Base-by-base conservation (phyloP, 2,329 filamentous ascomycete genomes). In the Onygenales sp. region DNA sequence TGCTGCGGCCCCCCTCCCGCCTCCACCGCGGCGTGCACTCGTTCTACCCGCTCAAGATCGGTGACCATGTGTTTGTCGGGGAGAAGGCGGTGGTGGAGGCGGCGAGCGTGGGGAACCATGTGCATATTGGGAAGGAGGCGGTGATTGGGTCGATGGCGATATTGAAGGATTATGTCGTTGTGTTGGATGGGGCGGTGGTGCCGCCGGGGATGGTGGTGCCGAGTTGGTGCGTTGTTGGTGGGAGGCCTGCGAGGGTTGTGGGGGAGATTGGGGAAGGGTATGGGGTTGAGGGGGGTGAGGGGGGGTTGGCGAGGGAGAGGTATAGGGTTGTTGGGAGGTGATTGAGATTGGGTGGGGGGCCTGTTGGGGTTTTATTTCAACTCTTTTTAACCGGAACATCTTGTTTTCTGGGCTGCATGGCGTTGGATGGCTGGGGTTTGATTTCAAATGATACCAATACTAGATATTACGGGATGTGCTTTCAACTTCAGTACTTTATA, bases 31-130 rank as follows among this genome's bases (percentile, higher is more conserved):
- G 90, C 64, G 60, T 66, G 4, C 62, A 69, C 51, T 65, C 61
- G 6, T 68, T 91, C 72, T 92, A 92, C 69, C 91, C 91, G 7
- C 84, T 97, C 62, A 89, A 93, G 57, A 87, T 98, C 59, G 90
- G 90, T 45, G 91, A 96, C 69, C 92, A 97, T 72, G 91, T 96
- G 58, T 96, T 92, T 70, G 80, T 98, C 49, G 91, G 89, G 55
- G 78, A 82, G 63, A 75, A 77, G 36, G 83, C 84, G 39, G 81
- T 92, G 41, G 80, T 98, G 39, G 89, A 93, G 66, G 89, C 92
- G 0, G 89, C 90, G 6, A 81, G 82, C 38, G 82, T 98, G 52
- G 87, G 88, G 2, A 89, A 80, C 61, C 89, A 96, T 71, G 90
- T 97, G 13, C 82, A 89, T 66, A 87, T 98, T 57, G 91, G 90